Conservation (phyloP, 1,139 yeast genomes). For the Diutina neorugosa region DNA sequence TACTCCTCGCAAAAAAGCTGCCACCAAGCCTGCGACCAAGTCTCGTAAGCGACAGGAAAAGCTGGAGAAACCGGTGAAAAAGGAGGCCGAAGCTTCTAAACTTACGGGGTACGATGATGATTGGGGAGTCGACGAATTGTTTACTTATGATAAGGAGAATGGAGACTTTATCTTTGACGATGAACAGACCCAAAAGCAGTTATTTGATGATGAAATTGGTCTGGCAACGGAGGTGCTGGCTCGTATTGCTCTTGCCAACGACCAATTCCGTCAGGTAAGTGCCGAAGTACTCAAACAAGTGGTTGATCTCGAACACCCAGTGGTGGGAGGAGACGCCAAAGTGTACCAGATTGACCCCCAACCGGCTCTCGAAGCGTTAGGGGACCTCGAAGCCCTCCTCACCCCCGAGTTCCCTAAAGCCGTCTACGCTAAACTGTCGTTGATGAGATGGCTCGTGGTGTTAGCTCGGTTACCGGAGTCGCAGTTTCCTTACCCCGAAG, state of each 20-base stretch:
- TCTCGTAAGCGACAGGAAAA: not conserved
- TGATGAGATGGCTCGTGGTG: conserved; percentile 1
- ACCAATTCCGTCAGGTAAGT: not conserved
- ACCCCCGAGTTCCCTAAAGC: not conserved
- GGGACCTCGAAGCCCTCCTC: not conserved
- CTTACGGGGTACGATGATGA: not conserved
- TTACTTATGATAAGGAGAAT: not conserved
- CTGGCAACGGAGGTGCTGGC: not conserved
- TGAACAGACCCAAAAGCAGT: not conserved
- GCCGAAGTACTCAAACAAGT: not conserved
- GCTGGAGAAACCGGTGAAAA: too few relatives aligned
- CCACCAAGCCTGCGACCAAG: not conserved
- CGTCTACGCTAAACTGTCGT: not conserved
- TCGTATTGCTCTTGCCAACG: not conserved
- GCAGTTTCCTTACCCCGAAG: not conserved
- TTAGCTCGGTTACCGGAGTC: not conserved
- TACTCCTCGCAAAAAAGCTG: not conserved
- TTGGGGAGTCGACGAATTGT: not conserved
- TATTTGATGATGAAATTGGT: not conserved
- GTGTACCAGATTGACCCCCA: not conserved
- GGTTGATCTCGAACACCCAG: not conserved
- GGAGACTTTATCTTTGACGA: not conserved
- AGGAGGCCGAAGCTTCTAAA: not conserved
- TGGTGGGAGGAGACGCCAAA: not conserved
- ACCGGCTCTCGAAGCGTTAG: not conserved